Evolutionary conservation across 139 green algal species (phyloP).

Genomic region (Tetraselmis striata): DNA sequence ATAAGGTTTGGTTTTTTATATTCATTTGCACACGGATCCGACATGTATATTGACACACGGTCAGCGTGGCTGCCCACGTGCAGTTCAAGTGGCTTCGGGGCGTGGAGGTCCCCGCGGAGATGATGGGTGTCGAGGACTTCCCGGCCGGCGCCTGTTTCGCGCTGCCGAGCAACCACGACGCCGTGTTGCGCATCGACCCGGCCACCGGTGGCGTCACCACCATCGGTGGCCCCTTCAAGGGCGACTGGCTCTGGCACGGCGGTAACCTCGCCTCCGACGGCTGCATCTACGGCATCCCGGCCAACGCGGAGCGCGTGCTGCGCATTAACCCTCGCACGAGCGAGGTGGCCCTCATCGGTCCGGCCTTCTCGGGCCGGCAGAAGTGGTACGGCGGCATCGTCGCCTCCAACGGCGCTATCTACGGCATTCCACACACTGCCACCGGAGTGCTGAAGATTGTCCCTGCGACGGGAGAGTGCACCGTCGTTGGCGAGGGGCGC

Average conservation of each 20-base stretch:
- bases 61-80: no score
- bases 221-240: not conserved
- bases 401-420: slow-evolving; percentile 11
- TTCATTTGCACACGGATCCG: no score
- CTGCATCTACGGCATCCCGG: slow-evolving; percentile 17
- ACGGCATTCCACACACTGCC: slow-evolving; percentile 18
- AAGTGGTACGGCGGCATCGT: slow-evolving; percentile 16
- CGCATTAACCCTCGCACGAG: slow-evolving; percentile 5
- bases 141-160: not conserved
- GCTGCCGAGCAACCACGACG: not conserved
- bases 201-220: not conserved
- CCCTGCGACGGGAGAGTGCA: not conserved
- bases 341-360: slow-evolving; percentile 1
- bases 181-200: not conserved
- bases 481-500: no score
- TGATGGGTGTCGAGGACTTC: not conserved
- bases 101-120: not conserved
- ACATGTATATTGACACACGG: no score
- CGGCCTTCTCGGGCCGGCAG: slow-evolving; percentile 3
- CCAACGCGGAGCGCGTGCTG: slow-evolving; percentile 5
- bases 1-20: no score
- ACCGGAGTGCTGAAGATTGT: slow-evolving; percentile 14
- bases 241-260: not conserved
- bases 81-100: not conserved
- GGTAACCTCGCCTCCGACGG: not conserved